phyloP scores from a whole-genome alignment of 164 flowering plant genomes.

The Annona squamosa region DNA sequence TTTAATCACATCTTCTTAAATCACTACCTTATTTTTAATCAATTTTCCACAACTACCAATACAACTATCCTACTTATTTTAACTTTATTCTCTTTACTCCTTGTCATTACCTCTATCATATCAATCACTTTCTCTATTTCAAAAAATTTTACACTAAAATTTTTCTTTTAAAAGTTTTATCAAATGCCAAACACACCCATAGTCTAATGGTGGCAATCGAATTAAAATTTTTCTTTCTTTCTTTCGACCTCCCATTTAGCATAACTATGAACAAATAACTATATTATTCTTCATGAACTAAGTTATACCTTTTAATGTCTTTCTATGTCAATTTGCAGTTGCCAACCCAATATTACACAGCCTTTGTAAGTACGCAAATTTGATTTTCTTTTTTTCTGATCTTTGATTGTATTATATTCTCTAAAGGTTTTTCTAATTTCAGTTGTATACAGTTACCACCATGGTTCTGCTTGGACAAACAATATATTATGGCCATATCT shows the following conservation, averaged over 20 bases:
- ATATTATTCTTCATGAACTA: neutral
- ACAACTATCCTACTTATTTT: too few relatives aligned
- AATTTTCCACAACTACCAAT: too few relatives aligned
- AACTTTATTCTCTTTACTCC: too few relatives aligned
- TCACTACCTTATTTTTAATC: too few relatives aligned
- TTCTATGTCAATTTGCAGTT: constrained; percentile 46
- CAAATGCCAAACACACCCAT: too few relatives aligned
- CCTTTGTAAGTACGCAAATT: constrained; percentile 39
- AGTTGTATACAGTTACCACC: constrained; percentile 55
- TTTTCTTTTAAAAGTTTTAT: too few relatives aligned
- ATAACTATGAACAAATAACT: neutral
- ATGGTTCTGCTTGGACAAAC: constrained; percentile 34
- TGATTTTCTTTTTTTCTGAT: neutral
- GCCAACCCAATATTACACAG: constrained; percentile 72
- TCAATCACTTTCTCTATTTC: too few relatives aligned
- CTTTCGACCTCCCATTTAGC: neutral
- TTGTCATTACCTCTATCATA: too few relatives aligned
- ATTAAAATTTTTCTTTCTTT: too few relatives aligned
- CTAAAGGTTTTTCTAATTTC: constrained; percentile 14
- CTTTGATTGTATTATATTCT: neutral
- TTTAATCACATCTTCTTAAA: too few relatives aligned
- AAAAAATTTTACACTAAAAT: too few relatives aligned
- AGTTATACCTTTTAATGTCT: neutral
- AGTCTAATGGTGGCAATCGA: too few relatives aligned
- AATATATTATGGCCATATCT: constrained; percentile 55